Conservation (phyloP, 352 stramenopile species). For the Phytophthora tubulina region DNA sequence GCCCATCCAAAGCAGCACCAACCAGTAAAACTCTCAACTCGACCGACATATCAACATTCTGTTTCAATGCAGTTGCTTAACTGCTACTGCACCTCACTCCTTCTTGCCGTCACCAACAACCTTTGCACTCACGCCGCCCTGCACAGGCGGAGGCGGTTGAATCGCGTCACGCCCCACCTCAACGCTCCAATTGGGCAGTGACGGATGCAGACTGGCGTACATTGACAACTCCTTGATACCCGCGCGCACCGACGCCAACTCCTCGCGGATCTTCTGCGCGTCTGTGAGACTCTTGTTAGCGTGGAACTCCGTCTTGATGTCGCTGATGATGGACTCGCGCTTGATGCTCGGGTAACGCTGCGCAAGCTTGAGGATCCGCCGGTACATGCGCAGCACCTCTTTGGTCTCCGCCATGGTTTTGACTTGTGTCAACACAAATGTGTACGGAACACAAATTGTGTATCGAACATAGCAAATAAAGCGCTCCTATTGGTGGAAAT, state of each 20-base stretch:
- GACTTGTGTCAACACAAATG: conserved; percentile 22
- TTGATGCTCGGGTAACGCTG: conserved; percentile 89
- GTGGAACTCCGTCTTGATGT: conserved; percentile 90
- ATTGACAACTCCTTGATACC: conserved; percentile 83
- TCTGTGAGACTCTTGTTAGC: conserved; percentile 76
- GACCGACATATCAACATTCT: conserved; percentile 14
- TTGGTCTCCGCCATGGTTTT: conserved; percentile 51
- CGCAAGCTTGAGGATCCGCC: conserved; percentile 85
- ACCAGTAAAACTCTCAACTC: conserved; percentile 15
- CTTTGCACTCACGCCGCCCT: conserved; percentile 50
- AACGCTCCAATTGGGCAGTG: conserved; percentile 69
- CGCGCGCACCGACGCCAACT: conserved; percentile 70
- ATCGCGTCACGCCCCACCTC: conserved; percentile 72
- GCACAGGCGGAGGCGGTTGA: conserved; percentile 21
- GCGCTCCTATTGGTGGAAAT: conserved; percentile 41
- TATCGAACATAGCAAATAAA: not conserved
- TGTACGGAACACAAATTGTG: not conserved
- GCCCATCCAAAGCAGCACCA: conserved; percentile 28
- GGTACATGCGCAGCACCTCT: conserved; percentile 83
- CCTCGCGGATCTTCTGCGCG: conserved; percentile 65
- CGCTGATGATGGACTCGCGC: conserved; percentile 78
- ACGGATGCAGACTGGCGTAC: conserved; percentile 77
- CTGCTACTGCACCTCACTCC: conserved; percentile 25
- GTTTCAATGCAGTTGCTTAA: conserved; percentile 25
- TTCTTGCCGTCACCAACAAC: conserved; percentile 52